A percentile compares a stretch with the other conserved stretches of the same genome.
These are phyloP conservation scores for Myrica gale DNA, from an alignment of 306 rosid species.

Conservation along the genomic window DNA sequence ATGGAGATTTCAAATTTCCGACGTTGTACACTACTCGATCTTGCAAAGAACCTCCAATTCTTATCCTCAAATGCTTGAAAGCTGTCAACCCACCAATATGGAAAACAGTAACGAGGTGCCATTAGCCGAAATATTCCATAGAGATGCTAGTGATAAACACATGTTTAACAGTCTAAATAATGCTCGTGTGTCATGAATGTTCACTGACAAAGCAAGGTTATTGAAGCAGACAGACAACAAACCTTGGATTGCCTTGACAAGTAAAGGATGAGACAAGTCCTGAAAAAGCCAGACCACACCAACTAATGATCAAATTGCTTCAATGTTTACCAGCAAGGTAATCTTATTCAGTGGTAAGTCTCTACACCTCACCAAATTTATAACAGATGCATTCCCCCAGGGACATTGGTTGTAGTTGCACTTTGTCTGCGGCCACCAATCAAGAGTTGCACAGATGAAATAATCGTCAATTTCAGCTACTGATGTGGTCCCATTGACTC, in stretches of 20 bases:
- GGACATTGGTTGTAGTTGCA: slow-evolving; percentile 84
- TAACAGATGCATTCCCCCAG: slow-evolving; percentile 72
- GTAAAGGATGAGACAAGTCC: slow-evolving; percentile 81
- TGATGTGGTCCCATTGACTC: slow-evolving; percentile 52
- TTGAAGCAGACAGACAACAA: slow-evolving; percentile 31
- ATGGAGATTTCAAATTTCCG: slow-evolving; percentile 61
- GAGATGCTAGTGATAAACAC: slow-evolving; percentile 8
- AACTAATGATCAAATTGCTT: slow-evolving; percentile 24
- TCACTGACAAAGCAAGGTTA: slow-evolving; percentile 3
- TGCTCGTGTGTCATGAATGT: neutral
- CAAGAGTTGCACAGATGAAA: slow-evolving; percentile 91
- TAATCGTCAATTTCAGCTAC: slow-evolving; percentile 64
- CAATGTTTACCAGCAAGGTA: slow-evolving; percentile 17
- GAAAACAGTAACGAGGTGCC: slow-evolving; percentile 28
- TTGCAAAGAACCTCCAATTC: slow-evolving; percentile 96
- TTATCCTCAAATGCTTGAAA: slow-evolving; percentile 79
- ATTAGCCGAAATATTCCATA: slow-evolving; percentile 16
- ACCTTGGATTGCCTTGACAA: slow-evolving; percentile 85
- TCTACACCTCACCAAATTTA: slow-evolving; percentile 58
- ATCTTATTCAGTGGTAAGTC: slow-evolving; percentile 20
- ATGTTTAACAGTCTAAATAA: slow-evolving; percentile 14
- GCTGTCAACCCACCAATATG: slow-evolving; percentile 54
- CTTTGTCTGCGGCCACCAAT: slow-evolving; percentile 97
- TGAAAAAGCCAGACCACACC: slow-evolving; percentile 47
- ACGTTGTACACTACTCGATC: slow-evolving; percentile 77